Base-by-base conservation (phyloP, 306 rosid species). In the Pterocarpus santalinus region DNA sequence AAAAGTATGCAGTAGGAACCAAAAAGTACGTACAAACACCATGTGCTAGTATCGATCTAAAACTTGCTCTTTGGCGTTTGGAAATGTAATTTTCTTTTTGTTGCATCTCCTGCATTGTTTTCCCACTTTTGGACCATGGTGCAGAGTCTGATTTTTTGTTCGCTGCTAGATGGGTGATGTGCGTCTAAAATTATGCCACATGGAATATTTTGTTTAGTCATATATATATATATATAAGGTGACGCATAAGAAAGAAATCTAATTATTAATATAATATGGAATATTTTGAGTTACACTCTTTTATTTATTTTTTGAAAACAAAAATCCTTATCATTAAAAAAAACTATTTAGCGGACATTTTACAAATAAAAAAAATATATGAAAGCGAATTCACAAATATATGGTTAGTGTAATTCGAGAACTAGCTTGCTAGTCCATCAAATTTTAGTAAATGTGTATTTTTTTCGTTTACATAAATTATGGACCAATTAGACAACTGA, bases 61-160 rank as follows among this genome's bases (percentile, higher is more conserved):
- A 75, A 75, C 46, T 68, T 67, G 58, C 9, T 13, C 15, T 74
- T 80, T 79, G 87, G 84, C 73, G 44, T 80, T 79, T 84, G 51
- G 72, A 57, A 65, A 65, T 65, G 76, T 65, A 78, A 30, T 72
- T 72, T 72, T 78, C 17, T 35, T 49, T 14, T 28, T 76, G 78
- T 35, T 74, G 43, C 67, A 41, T 65, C 66, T 57, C 16, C 10
- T 43, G 3, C 65, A 61, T 64, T 80, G 22, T 69, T 75, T 69
- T 63, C 71, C 79, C 51, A 3, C 8, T 71, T 69, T 63, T 62
- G 71, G 70, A 84, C 67, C 63, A 16, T 34, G 12, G 12, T 60
- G 68, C 63, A 60, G 33, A 60, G 22, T 14, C 3, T 75, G 65
- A 36, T 43, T 49, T 70, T 71, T 76, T 64, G 85, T 79, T 85